phyloP scores from a whole-genome alignment of 2,329 filamentous ascomycete genomes.

The Aspergillus intermedius region DNA sequence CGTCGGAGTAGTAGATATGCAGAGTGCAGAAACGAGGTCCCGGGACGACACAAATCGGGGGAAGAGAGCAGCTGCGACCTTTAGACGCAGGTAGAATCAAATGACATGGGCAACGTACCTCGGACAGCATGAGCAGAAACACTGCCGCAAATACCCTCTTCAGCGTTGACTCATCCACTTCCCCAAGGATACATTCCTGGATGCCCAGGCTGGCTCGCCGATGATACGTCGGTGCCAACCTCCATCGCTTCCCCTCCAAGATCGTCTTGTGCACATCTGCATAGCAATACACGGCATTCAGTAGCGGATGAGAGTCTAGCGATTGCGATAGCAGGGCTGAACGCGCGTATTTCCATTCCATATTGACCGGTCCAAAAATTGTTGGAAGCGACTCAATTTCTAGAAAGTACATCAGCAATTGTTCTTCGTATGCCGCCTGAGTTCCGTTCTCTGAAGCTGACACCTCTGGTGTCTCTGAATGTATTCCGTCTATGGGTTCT shows the following conservation, averaged over 20 bases:
- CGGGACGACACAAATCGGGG: constrained; percentile 19
- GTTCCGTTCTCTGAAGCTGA: background rate
- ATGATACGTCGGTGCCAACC: constrained; percentile 24
- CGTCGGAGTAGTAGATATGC: constrained; percentile 24
- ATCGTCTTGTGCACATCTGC: constrained; percentile 25
- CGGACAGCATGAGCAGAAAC: constrained; percentile 31
- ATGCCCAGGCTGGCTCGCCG: constrained; percentile 25
- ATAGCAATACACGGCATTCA: constrained; percentile 29
- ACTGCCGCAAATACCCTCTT: constrained; percentile 22
- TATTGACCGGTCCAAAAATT: constrained; percentile 24
- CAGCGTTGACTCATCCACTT: constrained; percentile 18
- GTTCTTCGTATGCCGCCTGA: constrained; percentile 20
- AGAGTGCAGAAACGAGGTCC: constrained; percentile 26
- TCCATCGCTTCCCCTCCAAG: constrained; percentile 21
- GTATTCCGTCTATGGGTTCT: constrained; percentile 1
- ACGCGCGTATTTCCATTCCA: constrained; percentile 29
- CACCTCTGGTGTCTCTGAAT: background rate
- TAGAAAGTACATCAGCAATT: constrained; percentile 24
- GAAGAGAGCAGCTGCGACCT: constrained; percentile 21
- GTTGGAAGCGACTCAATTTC: constrained; percentile 23
- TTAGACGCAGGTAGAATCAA: background rate
- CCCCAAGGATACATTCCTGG: constrained; percentile 20
- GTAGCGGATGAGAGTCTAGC: constrained; percentile 17
- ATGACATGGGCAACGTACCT: constrained; percentile 16
- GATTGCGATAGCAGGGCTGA: constrained; percentile 20